Evolutionary conservation across 257 asterid species (phyloP).

Genomic region (Lithospermum erythrorhizon): DNA sequence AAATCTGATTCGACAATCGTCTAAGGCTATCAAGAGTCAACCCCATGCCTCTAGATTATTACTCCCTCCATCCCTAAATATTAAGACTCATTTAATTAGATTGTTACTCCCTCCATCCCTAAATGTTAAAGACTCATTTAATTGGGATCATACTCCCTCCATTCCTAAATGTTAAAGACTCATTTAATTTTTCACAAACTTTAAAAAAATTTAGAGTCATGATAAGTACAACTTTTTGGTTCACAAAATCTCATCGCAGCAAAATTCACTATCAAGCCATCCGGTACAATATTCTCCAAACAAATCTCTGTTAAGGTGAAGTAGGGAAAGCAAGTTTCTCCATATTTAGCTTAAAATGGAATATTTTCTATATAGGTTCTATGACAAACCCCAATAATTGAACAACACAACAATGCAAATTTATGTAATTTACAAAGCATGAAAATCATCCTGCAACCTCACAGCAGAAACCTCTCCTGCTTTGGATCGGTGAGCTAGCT

Average conservation of each 20-base stretch:
- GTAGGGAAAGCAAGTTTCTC: neutral
- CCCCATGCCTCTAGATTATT: no score
- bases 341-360: neutral
- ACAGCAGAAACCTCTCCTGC: neutral
- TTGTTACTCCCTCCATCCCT: no score
- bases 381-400: neutral
- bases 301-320: neutral
- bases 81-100: no score
- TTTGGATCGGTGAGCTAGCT: slow-evolving; percentile 13
- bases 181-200: no score
- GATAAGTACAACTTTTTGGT: neutral
- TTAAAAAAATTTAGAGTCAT: no score
- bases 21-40: no score
- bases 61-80: no score
- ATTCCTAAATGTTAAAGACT: no score
- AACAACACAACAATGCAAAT: neutral
- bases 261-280: neutral
- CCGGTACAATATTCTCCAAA: neutral
- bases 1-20: no score
- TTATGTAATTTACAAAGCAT: neutral
- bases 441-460: neutral
- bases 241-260: neutral
- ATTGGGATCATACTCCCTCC: no score
- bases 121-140: no score
- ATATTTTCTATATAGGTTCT: neutral